Percentiles rank a stretch among this genome's conserved stretches.
Conservation (phyloP, 2,329 filamentous ascomycete species). For the Parastagonospora nodorum region DNA sequence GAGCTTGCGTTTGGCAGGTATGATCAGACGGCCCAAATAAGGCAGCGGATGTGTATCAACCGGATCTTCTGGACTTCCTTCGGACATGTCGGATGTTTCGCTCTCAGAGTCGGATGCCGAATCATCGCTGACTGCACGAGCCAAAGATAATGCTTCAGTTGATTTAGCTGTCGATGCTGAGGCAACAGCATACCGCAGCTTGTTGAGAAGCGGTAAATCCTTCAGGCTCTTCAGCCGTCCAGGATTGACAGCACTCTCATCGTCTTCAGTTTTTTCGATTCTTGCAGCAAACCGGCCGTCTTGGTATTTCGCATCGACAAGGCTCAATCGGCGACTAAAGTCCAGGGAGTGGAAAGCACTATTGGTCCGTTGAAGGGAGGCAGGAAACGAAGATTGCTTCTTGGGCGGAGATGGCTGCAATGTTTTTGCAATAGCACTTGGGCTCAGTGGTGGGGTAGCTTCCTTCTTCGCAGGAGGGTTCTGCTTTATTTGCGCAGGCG, state of each 20-base stretch:
- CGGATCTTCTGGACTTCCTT: constrained; percentile 27
- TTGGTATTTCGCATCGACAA: constrained; percentile 60
- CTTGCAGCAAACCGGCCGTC: constrained; percentile 51
- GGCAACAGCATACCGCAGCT: constrained; percentile 36
- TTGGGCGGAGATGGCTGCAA: constrained; percentile 51
- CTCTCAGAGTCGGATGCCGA: constrained; percentile 29
- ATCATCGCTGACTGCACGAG: constrained; percentile 25
- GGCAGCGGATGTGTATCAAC: constrained; percentile 13
- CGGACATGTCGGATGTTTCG: constrained; percentile 29
- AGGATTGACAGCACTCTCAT: neutral
- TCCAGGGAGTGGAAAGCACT: constrained; percentile 58
- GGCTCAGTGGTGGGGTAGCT: constrained; percentile 48
- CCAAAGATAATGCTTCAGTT: constrained; percentile 21
- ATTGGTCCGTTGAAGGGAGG: constrained; percentile 28
- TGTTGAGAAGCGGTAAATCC: constrained; percentile 37
- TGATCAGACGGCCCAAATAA: constrained; percentile 20
- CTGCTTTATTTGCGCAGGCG: neutral
- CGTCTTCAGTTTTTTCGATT: constrained; percentile 11
- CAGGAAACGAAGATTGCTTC: constrained; percentile 8
- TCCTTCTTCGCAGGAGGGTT: constrained; percentile 12
- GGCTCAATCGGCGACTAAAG: constrained; percentile 56
- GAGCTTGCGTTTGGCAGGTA: constrained; percentile 39
- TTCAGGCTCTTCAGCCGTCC: constrained; percentile 24
- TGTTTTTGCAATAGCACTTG: constrained; percentile 50
- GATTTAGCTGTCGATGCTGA: constrained; percentile 25